Conservation (phyloP, 2,329 filamentous ascomycete species). For the Hypomyces rosellus region DNA sequence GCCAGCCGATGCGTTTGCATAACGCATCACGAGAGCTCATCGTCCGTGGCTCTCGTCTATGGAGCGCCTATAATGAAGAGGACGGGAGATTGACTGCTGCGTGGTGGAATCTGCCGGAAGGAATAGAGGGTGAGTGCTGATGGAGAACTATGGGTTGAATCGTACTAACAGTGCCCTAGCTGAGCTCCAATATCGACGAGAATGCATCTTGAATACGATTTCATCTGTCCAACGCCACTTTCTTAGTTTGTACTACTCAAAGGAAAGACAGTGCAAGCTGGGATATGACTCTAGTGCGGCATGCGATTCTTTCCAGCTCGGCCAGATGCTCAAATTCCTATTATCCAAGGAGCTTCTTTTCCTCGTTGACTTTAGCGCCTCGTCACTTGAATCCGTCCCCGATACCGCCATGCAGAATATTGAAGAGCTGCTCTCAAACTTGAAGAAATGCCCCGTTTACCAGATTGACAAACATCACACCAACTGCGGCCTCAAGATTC, state of each 20-base stretch:
- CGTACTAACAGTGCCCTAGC: conserved; percentile 32
- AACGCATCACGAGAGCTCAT: conserved; percentile 60
- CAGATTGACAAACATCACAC: conserved; percentile 68
- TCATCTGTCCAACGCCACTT: conserved; percentile 66
- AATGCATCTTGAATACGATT: conserved; percentile 61
- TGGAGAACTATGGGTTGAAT: neutral
- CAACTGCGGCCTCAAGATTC: conserved; percentile 64
- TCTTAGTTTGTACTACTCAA: conserved; percentile 59
- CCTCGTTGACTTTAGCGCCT: conserved; percentile 49
- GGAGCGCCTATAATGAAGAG: conserved; percentile 38
- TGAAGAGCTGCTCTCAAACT: conserved; percentile 49
- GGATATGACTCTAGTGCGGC: conserved; percentile 67
- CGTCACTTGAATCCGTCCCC: conserved; percentile 37
- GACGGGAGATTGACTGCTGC: conserved; percentile 34
- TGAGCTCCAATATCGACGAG: conserved; percentile 60
- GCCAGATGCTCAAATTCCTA: conserved; percentile 70
- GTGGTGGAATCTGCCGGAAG: conserved; percentile 69
- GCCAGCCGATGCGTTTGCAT: conserved; percentile 54
- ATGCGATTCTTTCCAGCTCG: conserved; percentile 73
- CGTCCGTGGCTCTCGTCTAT: conserved; percentile 55
- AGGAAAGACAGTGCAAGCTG: conserved; percentile 61
- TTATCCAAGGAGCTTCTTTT: conserved; percentile 53
- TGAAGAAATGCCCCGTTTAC: conserved; percentile 64
- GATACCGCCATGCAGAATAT: conserved; percentile 55
- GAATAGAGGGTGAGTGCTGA: conserved; percentile 53